phyloP scores from a whole-genome alignment of 2,329 filamentous ascomycete genomes.

The Dactylella cylindrospora region DNA sequence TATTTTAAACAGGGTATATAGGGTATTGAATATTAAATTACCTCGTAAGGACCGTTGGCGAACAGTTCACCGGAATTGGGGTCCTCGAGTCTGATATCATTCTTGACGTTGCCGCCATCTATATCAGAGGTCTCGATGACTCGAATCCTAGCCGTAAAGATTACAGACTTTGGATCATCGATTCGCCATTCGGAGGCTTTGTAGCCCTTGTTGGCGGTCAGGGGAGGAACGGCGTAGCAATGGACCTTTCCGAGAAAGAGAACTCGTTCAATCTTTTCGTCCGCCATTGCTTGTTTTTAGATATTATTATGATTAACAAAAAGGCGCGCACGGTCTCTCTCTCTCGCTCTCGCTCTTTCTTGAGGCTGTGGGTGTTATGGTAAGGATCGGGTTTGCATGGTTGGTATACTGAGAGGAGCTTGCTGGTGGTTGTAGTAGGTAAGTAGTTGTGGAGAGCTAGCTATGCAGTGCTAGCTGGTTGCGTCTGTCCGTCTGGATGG shows the following conservation, averaged over 20 bases:
- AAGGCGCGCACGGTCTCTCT: no score
- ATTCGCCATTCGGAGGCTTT: conserved; percentile 74
- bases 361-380: conserved; percentile 15
- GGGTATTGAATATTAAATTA: no score
- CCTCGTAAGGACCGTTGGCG: conserved; percentile 73
- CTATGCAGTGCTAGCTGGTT: no score
- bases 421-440: no score
- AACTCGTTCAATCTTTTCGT: conserved; percentile 79
- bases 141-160: conserved; percentile 81
- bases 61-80: conserved; percentile 71
- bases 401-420: conserved; percentile 4
- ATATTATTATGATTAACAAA: no score
- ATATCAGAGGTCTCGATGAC: conserved; percentile 69
- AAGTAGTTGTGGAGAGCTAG: no score
- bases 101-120: conserved; percentile 63
- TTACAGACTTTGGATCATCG: conserved; percentile 65
- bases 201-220: conserved; percentile 76
- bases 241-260: conserved; percentile 78
- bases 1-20: no score
- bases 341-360: no score
- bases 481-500: no score
- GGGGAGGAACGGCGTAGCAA: conserved; percentile 83
- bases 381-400: conserved; percentile 12
- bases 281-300: conserved; percentile 51
- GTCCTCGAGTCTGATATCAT: conserved; percentile 79